phyloP scores from a whole-genome alignment of 169 alveolate species.

The Plasmodium vivax region DNA sequence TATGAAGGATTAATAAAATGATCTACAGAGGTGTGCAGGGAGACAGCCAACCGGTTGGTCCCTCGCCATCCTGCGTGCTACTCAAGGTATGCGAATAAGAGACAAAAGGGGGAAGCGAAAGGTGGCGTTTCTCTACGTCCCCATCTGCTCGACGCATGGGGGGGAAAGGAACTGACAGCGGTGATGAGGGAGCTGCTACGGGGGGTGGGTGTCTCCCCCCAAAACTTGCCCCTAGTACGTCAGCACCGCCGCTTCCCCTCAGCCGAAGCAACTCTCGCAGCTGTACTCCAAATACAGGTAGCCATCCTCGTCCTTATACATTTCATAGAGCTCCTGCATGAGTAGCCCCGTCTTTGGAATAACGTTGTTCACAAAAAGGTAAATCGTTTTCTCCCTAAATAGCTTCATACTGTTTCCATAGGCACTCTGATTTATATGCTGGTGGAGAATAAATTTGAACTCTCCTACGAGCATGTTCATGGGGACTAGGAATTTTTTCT shows the following conservation, averaged over 20 bases:
- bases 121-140: not conserved
- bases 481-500: conserved; percentile 87
- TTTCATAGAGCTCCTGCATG: conserved; percentile 88
- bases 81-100: not conserved
- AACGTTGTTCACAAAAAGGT: conserved; percentile 84
- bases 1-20: not conserved
- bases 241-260: not conserved
- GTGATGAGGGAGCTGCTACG: no score
- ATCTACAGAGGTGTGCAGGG: not conserved
- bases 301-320: conserved; percentile 89
- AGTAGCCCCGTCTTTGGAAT: conserved; percentile 87
- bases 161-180: not conserved
- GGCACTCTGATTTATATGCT: conserved; percentile 84
- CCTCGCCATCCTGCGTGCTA: not conserved
- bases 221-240: not conserved
- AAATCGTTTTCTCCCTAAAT: conserved; percentile 84
- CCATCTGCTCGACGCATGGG: not conserved
- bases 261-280: conserved; percentile 84
- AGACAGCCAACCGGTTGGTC: not conserved
- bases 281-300: conserved; percentile 87
- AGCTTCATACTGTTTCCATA: conserved; percentile 70
- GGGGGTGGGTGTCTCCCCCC: no score
- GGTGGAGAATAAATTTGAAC: conserved; percentile 90
- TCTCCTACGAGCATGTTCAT: conserved; percentile 91
- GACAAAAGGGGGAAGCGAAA: not conserved